Conservation (phyloP, 1,284 basidiomycete species). For the Microbotryum intermedium region DNA sequence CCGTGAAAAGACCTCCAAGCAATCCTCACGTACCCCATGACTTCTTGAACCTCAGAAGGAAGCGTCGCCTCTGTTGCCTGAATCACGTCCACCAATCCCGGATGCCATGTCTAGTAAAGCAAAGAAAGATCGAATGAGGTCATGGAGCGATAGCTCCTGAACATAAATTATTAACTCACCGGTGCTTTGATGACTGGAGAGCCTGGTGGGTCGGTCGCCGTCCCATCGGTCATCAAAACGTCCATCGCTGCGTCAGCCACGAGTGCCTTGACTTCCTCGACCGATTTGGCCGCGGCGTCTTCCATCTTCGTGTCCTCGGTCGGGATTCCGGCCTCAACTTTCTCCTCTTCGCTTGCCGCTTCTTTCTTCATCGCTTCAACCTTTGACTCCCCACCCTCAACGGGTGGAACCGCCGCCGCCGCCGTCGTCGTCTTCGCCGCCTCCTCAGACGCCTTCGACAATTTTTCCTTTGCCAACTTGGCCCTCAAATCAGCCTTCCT, state of each 20-base stretch:
- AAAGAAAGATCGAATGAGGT: too few species aligned
- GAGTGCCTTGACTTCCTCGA: constrained; percentile 23
- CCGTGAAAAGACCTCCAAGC: neutral
- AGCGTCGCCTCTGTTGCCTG: constrained; percentile 59
- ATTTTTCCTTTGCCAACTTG: constrained; percentile 39
- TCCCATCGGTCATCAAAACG: constrained; percentile 10
- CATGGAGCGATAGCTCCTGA: neutral
- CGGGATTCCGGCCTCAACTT: constrained; percentile 28
- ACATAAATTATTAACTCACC: too few species aligned
- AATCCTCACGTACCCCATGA: constrained; percentile 55
- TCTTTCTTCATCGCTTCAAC: too few species aligned
- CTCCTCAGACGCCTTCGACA: constrained; percentile 4
- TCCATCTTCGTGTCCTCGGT: constrained; percentile 20
- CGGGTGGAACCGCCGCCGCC: constrained; percentile 13
- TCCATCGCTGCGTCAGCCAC: constrained; percentile 7
- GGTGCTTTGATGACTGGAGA: neutral
- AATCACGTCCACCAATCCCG: constrained; percentile 58
- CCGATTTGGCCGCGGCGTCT: constrained; percentile 35
- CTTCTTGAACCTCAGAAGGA: constrained; percentile 53
- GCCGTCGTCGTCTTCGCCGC: neutral
- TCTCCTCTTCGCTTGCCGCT: too few species aligned
- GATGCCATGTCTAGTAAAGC: constrained; percentile 55
- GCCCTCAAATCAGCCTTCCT: constrained; percentile 39
- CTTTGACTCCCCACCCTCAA: constrained; percentile 62
- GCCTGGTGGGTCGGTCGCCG: neutral